Base-by-base conservation (phyloP, 768 basidiomycete genomes). In the Crucibulum laeve region DNA sequence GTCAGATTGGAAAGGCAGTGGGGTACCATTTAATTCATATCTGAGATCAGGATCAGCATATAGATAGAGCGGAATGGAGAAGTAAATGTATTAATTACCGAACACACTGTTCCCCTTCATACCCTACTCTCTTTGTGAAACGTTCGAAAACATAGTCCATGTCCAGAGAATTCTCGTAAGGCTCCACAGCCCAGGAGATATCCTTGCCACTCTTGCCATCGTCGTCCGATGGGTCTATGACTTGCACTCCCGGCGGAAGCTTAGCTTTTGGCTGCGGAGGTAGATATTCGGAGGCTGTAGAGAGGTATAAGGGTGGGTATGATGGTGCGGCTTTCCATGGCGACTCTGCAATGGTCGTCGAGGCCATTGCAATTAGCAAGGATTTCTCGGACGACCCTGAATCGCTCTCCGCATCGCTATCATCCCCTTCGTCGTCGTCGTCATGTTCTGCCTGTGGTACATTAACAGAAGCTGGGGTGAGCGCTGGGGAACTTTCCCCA, bases 71-170 rank as follows among this genome's bases (percentile, higher is more conserved):
- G 26, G 21, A 14, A 40, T 25, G 19, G 3, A 36, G 28, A 35
- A 23, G 40, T n/a, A 26, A 19, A 38, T 4, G 47, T 45, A 25
- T 32, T 18, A 69, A 80, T 40, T 45, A 93, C 91, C 95, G 76
- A 38, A 98, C 67, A 51, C 93, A 94, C 59, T 98, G 95, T 51
- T 85, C 77, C 19, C 84, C 82, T 55, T 85, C 82, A 48, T 76
- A 70, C 30, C 65, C 71, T 8, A 91, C 77, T 25, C 91, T 73
- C 54, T 80, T 79, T 40, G 79, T 80, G 57, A 96, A 98, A 14
- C 79, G 73, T 53, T 93, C 86, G 59, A 98, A 97, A 3, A 91
- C 79, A 43, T 82, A 80, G 61, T 97, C 94, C 33, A 89, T 71
- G 35, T 85, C 71, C 38, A 87, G 56, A 11, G 86, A 85, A 55